Conservation (phyloP, 768 basidiomycete genomes). For the Exidia glandulosa region DNA sequence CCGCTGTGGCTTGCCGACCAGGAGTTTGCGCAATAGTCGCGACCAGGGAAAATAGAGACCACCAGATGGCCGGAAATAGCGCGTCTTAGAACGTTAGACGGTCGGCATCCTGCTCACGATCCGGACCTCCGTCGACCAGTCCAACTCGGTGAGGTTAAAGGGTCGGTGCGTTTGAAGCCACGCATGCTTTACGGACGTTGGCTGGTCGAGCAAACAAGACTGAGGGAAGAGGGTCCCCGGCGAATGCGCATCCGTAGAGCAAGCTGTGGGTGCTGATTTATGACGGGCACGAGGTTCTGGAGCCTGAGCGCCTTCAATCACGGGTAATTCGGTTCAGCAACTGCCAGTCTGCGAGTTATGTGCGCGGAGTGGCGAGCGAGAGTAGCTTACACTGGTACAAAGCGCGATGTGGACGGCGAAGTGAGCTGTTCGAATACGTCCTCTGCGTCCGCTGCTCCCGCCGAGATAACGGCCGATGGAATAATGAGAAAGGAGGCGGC, state of each 20-base stretch:
- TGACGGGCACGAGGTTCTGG: conserved; percentile 55
- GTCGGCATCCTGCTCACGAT: conserved; percentile 81
- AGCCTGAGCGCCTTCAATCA: conserved; percentile 60
- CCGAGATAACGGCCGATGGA: conserved; percentile 53
- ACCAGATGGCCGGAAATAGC: no score
- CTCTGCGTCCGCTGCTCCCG: conserved; percentile 55
- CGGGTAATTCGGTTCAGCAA: conserved; percentile 61
- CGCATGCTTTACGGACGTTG: conserved; percentile 77
- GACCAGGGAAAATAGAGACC: no score
- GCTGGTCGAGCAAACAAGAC: conserved; percentile 64
- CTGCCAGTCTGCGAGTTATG: no score
- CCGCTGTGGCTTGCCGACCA: no score
- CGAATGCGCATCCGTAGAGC: conserved; percentile 54
- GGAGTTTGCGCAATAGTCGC: conserved; percentile 63
- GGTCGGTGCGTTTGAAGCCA: conserved; percentile 92
- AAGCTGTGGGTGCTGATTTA: conserved; percentile 67
- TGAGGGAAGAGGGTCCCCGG: conserved; percentile 60
- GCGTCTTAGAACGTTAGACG: conserved; percentile 86
- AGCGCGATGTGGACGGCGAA: conserved; percentile 53
- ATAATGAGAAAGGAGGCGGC: conserved; percentile 70
- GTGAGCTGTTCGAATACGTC: conserved; percentile 73
- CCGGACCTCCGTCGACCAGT: conserved; percentile 86
- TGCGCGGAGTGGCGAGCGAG: conserved; percentile 28
- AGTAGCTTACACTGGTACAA: conserved; percentile 38
- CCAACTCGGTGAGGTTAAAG: conserved; percentile 86